phyloP scores from a whole-genome alignment of 345 rosid species.

The Eucalyptus microcorys region DNA sequence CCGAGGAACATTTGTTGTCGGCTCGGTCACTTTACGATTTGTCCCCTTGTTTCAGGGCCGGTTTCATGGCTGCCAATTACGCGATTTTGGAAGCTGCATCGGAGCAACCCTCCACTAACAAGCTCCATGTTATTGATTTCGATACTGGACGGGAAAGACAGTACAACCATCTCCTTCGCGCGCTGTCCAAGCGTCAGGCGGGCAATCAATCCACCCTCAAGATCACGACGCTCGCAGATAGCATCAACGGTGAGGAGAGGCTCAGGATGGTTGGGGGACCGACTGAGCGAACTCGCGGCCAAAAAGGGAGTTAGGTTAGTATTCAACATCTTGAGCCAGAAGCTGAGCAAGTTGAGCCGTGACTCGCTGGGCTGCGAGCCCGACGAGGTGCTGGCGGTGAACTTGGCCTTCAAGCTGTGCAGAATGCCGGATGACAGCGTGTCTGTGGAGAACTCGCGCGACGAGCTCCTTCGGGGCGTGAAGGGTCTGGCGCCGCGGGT shows the following conservation, averaged over 20 bases:
- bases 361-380: slow-evolving; percentile 47
- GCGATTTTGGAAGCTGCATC: slow-evolving; percentile 53
- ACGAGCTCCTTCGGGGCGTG: slow-evolving; percentile 81
- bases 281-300: slow-evolving; percentile 25
- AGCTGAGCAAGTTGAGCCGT: background rate
- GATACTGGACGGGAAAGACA: slow-evolving; percentile 69
- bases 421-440: slow-evolving; percentile 83
- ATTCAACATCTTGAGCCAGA: too few species aligned
- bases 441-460: slow-evolving; percentile 64
- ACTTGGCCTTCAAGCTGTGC: slow-evolving; percentile 64
- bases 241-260: background rate
- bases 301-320: background rate
- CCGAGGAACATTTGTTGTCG: slow-evolving; percentile 38
- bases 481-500: slow-evolving; percentile 53
- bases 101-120: slow-evolving; percentile 14
- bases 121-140: slow-evolving; percentile 70
- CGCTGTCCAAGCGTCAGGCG: slow-evolving; percentile 33
- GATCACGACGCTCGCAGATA: slow-evolving; percentile 56
- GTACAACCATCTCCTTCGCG: slow-evolving; percentile 46
- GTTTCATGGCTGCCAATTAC: slow-evolving; percentile 71
- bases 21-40: slow-evolving; percentile 46
- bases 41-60: slow-evolving; percentile 66
- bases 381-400: slow-evolving; percentile 60
- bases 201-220: slow-evolving; percentile 22
- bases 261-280: slow-evolving; percentile 32